Evolutionary conservation across 176 grass and related monocot species (phyloP).

Genomic region (Calamus simplicifolius): DNA sequence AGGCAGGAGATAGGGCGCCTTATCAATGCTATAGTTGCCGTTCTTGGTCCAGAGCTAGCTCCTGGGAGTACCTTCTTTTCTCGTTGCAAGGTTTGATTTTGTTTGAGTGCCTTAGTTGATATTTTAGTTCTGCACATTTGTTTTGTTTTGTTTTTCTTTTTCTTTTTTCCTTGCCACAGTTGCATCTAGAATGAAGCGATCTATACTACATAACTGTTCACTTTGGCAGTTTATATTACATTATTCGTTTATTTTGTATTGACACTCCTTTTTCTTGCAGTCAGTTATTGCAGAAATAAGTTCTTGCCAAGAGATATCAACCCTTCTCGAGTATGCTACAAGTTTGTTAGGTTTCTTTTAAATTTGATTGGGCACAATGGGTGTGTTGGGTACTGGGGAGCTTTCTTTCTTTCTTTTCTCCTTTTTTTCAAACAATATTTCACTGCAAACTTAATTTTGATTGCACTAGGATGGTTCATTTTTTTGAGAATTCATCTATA

Average conservation of each 20-base stretch:
- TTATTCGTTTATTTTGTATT: neutral
- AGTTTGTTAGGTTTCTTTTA: neutral
- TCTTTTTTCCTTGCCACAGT: neutral
- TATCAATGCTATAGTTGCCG: constrained; percentile 95
- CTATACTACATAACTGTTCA: too few relatives aligned
- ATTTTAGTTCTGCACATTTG: too few relatives aligned
- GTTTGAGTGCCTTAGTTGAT: neutral
- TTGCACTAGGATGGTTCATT: constrained; percentile 24
- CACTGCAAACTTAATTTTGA: neutral
- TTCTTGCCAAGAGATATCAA: constrained; percentile 78
- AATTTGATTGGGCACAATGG: neutral
- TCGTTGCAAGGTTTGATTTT: constrained; percentile 78
- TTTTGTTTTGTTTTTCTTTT: neutral
- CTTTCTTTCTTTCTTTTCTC: neutral
- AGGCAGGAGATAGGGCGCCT: constrained; percentile 85
- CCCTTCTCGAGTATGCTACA: constrained; percentile 71
- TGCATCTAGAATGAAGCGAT: too few relatives aligned
- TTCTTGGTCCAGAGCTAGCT: constrained; percentile 92
- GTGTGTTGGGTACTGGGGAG: neutral
- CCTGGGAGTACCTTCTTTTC: constrained; percentile 95
- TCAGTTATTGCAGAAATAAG: constrained; percentile 98
- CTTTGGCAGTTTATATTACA: too few relatives aligned
- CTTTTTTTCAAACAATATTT: too few relatives aligned
- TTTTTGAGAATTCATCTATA: constrained; percentile 8
- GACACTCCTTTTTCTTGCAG: constrained; percentile 30